phyloP scores from a whole-genome alignment of 129 eudicot genomes.

The Arctium minus region DNA sequence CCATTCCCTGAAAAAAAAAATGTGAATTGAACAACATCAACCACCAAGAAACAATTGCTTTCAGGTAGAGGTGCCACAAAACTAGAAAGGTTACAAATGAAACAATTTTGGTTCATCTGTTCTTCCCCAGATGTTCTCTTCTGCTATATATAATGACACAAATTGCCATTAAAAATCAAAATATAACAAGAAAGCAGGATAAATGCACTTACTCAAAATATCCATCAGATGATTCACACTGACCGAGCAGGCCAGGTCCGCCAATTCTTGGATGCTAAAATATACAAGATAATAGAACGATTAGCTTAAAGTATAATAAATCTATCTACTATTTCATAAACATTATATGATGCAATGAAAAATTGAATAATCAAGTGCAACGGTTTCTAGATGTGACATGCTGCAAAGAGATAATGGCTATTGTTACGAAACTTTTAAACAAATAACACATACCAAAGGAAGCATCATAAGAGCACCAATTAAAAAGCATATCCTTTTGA shows the following conservation, averaged over 20 bases:
- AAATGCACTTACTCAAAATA: constrained; percentile 58
- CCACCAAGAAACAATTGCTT: background rate
- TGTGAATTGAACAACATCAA: background rate
- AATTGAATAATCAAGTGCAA: background rate
- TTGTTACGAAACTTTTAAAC: background rate
- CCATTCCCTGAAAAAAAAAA: constrained; percentile 65
- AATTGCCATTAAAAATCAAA: background rate
- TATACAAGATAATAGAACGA: background rate
- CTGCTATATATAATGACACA: background rate
- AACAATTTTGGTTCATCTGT: background rate
- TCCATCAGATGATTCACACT: constrained; percentile 62
- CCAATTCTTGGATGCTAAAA: constrained; percentile 82
- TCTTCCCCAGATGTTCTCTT: background rate
- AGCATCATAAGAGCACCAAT: background rate
- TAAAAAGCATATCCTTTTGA: background rate
- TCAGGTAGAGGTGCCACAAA: background rate
- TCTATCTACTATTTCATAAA: background rate
- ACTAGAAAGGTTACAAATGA: background rate
- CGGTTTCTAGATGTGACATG: background rate
- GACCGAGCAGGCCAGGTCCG: constrained; percentile 91
- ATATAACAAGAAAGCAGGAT: background rate
- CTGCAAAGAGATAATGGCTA: background rate
- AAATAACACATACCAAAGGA: background rate
- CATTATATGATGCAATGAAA: background rate
- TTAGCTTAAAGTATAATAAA: background rate